Conservation (phyloP, 2,329 filamentous ascomycete genomes). For the Samsoniella hepiali region DNA sequence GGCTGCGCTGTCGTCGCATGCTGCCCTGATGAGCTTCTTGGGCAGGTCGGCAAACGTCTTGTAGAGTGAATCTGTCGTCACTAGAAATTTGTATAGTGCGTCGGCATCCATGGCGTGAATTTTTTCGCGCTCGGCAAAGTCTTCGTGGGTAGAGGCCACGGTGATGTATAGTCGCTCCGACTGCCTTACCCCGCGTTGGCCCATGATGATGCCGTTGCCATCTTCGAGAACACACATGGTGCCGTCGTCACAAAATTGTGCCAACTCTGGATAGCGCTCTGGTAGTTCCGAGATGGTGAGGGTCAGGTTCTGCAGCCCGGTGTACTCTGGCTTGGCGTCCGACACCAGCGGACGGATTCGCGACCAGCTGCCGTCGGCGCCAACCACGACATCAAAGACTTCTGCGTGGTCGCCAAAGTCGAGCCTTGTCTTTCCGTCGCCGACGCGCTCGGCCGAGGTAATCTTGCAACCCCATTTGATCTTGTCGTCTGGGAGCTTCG, state of each 20-base stretch:
- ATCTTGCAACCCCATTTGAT: constrained; percentile 35
- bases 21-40: constrained; percentile 28
- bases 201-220: constrained; percentile 34
- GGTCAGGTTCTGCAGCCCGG: constrained; percentile 37
- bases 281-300: constrained; percentile 34
- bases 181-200: constrained; percentile 29
- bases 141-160: constrained; percentile 26
- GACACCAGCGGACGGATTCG: constrained; percentile 36
- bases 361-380: constrained; percentile 41
- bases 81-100: background rate
- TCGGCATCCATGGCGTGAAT: constrained; percentile 2
- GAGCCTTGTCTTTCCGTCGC: constrained; percentile 20
- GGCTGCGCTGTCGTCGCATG: constrained; percentile 27
- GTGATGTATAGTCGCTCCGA: constrained; percentile 31
- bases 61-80: background rate
- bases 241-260: constrained; percentile 39
- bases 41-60: constrained; percentile 16
- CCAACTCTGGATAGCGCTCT: constrained; percentile 35
- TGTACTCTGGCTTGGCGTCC: constrained; percentile 35
- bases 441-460: constrained; percentile 19
- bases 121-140: constrained; percentile 18
- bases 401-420: constrained; percentile 25
- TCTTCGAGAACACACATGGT: constrained; percentile 26
- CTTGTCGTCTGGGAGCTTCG: constrained; percentile 27
- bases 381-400: constrained; percentile 37